Base-by-base conservation (phyloP, 2,329 filamentous ascomycete species). In the Apiospora hydei region DNA sequence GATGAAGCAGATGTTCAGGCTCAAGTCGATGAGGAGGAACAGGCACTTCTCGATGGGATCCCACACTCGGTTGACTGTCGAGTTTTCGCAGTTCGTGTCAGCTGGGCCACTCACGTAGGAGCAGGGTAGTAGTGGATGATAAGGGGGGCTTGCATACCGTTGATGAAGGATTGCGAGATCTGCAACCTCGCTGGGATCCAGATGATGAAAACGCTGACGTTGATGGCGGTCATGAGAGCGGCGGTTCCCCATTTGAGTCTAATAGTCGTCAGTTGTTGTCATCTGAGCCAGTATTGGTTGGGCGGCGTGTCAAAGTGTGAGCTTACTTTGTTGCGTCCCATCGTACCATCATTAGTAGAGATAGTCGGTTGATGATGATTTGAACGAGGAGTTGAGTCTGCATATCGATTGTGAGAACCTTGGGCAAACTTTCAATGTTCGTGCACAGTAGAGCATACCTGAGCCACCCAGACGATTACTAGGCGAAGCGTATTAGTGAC, bases 301-400 rank as follows among this genome's bases (percentile, higher is more conserved):
- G 16, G 8, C 1, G 44, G 21, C 13, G 44, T 30, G 26, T 30
- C 26, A 30, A 24, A 24, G 7, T 18, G 43, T 10, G 38, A 5
- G 4, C 66, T 30, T 61, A 71, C 70, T 67, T 67, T 16, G 66
- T 64, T 0, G 47, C 70, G 7, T 71, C 49, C 38, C 44, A 47
- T 11, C 78, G 78, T 67, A 83, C 75, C n/a, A 82, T 78, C 24
- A 83, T 78, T 16, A 85, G 78, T 16, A 85, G 78, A 0, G 81
- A 78, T 16, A 85, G 81, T 64, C 84, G 81, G 72, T 85, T 85
- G 75, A 85, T 83, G 75, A 85, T 85, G 51, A 85, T 85, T 72
- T 85, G 84, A 76, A 85, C 82, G 4, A 85, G 75, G 18, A 84
- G 77, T 73, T 85, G 84, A n/a, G 84, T 80, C 70, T 67, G 41